Evolutionary conservation across 1,284 basidiomycete genomes (phyloP), one percentile per base, ranked within the genome.

Genomic region (Sporisorium sorghi): DNA sequence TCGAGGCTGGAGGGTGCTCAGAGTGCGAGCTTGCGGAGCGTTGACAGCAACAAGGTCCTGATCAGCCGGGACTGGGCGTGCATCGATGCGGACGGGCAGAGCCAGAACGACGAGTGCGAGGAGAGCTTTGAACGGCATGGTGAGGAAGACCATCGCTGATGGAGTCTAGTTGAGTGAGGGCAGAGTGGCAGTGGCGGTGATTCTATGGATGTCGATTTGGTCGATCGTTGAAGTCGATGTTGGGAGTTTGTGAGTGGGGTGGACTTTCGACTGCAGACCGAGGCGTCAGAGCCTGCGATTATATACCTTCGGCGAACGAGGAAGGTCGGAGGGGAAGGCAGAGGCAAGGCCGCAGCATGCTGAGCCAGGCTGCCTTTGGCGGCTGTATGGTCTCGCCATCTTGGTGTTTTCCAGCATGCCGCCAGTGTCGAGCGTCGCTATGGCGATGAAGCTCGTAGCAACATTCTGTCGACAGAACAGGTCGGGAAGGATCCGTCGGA

Each of bases 11-110:
- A 66, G 57, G 44, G 49, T 32, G 56, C 30, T 42, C 21, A 47
- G 23, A 12, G 28, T 10, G 35, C 43, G 37, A 28, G 19, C 8
- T 19, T 35, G 51, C 15, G 9, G 42, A 35, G 35, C 42, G n/a
- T 55, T 28, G 49, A 15, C 30, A 15, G 37, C 26, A 14, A 51
- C 15, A n/a, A 49, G 32, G 17, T 35, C 14, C 30, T 54, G 26
- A n/a, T 39, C 10, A 32, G 48, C 39, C 23, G 49, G 23, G 50
- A 67, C 32, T 8, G 65, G 65, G 19, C 19, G 65, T 4, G 65
- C 65, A 17, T 68, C 40, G 51, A 48, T 33, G 55, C 55, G 49
- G 21, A 40, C 44, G 15, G 65, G 58, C 30, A 68, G 43, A 21
- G 58, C 65, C 50, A 68, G 48, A 7, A 33, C 50, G 21, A 62